Percentiles rank a stretch among this genome's conserved stretches.
phyloP scores from a whole-genome alignment of 164 flowering plant genomes.

The Vitis riparia region DNA sequence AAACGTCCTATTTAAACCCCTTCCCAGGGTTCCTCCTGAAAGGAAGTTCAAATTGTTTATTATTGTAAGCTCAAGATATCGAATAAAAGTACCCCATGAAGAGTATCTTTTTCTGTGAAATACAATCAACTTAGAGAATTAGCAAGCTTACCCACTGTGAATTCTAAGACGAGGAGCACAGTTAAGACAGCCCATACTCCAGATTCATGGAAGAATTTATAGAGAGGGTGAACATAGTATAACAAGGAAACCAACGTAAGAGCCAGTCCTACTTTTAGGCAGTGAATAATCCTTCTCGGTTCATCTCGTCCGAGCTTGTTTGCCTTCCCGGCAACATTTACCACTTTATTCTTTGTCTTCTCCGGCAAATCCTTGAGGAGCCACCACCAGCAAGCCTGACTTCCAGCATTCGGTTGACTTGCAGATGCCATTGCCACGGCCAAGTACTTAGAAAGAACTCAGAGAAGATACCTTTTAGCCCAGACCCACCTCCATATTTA shows the following conservation, averaged over 20 bases:
- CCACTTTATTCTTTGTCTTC: neutral
- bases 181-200: slow-evolving; percentile 39
- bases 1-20: slow-evolving; percentile 11
- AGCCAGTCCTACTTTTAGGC: slow-evolving; percentile 29
- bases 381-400: neutral
- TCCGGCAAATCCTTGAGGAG: neutral
- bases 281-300: slow-evolving; percentile 31
- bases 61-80: too few relatives aligned
- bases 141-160: slow-evolving; percentile 22
- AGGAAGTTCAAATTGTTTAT: neutral
- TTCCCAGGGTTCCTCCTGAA: slow-evolving; percentile 15
- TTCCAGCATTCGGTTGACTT: slow-evolving; percentile 3
- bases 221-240: slow-evolving; percentile 28
- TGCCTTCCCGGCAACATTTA: neutral
- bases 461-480: too few relatives aligned
- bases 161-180: slow-evolving; percentile 32
- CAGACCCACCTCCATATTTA: too few relatives aligned
- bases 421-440: slow-evolving; percentile 12
- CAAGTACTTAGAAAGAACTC: neutral
- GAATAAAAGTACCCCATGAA: too few relatives aligned
- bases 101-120: too few relatives aligned
- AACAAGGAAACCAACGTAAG: slow-evolving; percentile 24
- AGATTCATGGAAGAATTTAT: slow-evolving; percentile 21
- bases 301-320: slow-evolving; percentile 26
- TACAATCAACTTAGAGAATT: neutral